Conservation (phyloP, 2,329 filamentous ascomycete genomes). For the Nectriaceae sp. region DNA sequence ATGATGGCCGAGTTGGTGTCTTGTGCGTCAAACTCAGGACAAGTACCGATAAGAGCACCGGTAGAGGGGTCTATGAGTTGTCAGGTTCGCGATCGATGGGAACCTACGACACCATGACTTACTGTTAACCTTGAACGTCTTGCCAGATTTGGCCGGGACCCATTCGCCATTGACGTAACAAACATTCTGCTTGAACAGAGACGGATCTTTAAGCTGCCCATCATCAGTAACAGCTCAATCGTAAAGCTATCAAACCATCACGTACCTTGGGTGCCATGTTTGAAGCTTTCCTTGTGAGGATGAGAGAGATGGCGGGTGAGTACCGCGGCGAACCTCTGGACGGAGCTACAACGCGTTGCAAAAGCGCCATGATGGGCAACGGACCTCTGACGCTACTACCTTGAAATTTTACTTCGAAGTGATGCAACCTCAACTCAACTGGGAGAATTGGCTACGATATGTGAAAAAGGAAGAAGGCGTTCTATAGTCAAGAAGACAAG, state of each 20-base stretch:
- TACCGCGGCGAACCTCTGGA: constrained; percentile 33
- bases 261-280: constrained; percentile 49
- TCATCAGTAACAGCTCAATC: neutral
- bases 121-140: constrained; percentile 88
- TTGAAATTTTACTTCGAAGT: too few species aligned
- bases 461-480: neutral
- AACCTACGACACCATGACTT: constrained; percentile 17
- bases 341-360: constrained; percentile 32
- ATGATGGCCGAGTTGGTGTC: constrained; percentile 82
- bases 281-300: constrained; percentile 43
- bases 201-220: constrained; percentile 71
- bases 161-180: constrained; percentile 93
- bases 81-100: constrained; percentile 8
- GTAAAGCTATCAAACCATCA: neutral
- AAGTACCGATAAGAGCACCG: constrained; percentile 76
- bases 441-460: neutral
- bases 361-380: constrained; percentile 30
- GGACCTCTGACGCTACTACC: neutral
- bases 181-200: constrained; percentile 79
- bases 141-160: constrained; percentile 79
- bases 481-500: too few species aligned
- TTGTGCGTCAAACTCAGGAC: constrained; percentile 77
- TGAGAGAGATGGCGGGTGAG: constrained; percentile 27
- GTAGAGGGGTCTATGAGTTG: constrained; percentile 71
- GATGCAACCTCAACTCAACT: too few species aligned